phyloP scores from a whole-genome alignment of 768 basidiomycete species.

The Macrolepiota fuliginosa region DNA sequence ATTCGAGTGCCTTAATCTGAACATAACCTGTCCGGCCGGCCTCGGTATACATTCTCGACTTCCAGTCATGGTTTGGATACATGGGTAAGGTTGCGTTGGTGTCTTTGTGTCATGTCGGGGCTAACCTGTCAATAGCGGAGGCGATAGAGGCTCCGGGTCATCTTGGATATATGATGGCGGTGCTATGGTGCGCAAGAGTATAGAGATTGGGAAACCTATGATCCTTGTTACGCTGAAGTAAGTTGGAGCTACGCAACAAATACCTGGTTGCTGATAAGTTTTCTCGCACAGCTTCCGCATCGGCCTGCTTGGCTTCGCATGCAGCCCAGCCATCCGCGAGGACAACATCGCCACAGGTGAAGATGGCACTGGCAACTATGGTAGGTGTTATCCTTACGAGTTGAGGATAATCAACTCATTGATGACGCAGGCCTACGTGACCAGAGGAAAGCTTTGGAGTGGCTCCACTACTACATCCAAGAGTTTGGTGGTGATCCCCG shows the following conservation, averaged over 20 bases:
- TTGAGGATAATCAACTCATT: constrained; percentile 3
- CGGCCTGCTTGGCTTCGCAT: constrained; percentile 77
- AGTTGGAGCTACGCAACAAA: constrained; percentile 22
- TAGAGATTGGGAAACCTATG: constrained; percentile 59
- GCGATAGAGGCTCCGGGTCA: constrained; percentile 70
- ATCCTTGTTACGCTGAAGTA: constrained; percentile 78
- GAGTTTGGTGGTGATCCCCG: constrained; percentile 68
- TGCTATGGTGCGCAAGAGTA: constrained; percentile 65
- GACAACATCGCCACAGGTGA: constrained; percentile 67
- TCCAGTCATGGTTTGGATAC: constrained; percentile 86
- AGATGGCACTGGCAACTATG: constrained; percentile 77
- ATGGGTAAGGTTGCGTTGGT: constrained; percentile 53
- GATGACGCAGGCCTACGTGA: constrained; percentile 52
- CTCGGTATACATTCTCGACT: constrained; percentile 48
- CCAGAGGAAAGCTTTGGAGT: constrained; percentile 62
- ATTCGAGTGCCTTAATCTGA: constrained; percentile 78
- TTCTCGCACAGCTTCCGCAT: constrained; percentile 59
- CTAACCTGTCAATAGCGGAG: constrained; percentile 46
- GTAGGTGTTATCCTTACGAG: constrained; percentile 31
- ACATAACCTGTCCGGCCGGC: constrained; percentile 72
- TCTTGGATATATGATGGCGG: constrained; percentile 79
- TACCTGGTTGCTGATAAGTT: neutral
- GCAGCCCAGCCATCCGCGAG: constrained; percentile 58
- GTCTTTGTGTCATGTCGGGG: constrained; percentile 8
- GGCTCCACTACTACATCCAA: constrained; percentile 56